Conservation (phyloP, 768 basidiomycete genomes). For the Lactarius akahatsu region DNA sequence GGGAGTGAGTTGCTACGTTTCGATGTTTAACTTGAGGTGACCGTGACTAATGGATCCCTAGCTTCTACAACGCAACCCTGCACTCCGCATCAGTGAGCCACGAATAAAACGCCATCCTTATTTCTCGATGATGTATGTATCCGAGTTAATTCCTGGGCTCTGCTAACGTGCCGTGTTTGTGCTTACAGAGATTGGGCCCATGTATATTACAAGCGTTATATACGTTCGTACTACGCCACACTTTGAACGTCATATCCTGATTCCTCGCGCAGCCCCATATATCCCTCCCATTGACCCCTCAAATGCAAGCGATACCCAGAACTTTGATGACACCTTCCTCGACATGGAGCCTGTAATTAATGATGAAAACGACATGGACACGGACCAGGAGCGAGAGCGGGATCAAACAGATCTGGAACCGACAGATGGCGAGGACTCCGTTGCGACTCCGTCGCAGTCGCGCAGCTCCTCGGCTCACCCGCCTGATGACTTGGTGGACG, state of each 20-base stretch:
- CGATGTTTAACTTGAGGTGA: background rate
- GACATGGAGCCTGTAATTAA: slow-evolving; percentile 93
- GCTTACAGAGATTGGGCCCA: slow-evolving; percentile 82
- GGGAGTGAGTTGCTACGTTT: slow-evolving; percentile 57
- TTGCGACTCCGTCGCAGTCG: slow-evolving; percentile 77
- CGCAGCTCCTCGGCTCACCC: slow-evolving; percentile 68
- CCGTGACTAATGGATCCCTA: slow-evolving; percentile 35
- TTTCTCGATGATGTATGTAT: slow-evolving; percentile 76
- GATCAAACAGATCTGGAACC: slow-evolving; percentile 67
- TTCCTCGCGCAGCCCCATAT: slow-evolving; percentile 66
- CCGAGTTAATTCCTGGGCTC: slow-evolving; percentile 38
- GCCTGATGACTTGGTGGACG: slow-evolving; percentile 60
- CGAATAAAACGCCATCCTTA: slow-evolving; percentile 93
- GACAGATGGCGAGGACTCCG: slow-evolving; percentile 73
- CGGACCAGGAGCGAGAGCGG: slow-evolving; percentile 68
- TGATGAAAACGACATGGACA: slow-evolving; percentile 65
- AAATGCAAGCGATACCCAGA: slow-evolving; percentile 94
- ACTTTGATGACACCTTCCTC: slow-evolving; percentile 96
- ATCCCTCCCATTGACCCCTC: slow-evolving; percentile 88
- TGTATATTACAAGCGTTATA: slow-evolving; percentile 92
- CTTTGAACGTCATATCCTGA: slow-evolving; percentile 19
- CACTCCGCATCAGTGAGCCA: slow-evolving; percentile 86
- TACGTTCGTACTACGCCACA: slow-evolving; percentile 56
- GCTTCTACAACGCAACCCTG: slow-evolving; percentile 93
- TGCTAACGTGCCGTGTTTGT: slow-evolving; percentile 24